Evolutionary conservation across 2,329 filamentous ascomycete genomes (phyloP), one percentile per base, ranked within the genome.

Genomic region (Ceratocystis cubensis): DNA sequence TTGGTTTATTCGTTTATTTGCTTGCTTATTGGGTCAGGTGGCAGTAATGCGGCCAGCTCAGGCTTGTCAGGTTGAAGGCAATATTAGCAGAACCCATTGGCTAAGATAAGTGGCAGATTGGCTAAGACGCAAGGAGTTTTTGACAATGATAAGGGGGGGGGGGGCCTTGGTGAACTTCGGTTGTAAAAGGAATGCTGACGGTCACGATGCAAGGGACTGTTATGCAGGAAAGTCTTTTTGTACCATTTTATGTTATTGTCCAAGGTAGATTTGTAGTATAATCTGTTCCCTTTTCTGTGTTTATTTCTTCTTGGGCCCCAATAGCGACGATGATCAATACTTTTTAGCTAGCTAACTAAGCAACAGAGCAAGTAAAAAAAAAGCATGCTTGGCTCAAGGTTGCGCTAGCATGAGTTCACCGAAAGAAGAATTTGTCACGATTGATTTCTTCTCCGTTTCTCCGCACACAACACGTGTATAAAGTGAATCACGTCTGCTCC

Each of bases 121-220:
- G 28, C 56, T 59, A 37, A 20, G 56, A 59, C 56, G 56, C 56
- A 59, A 59, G 56, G 56, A 37, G 56, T 59, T 30, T 56, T 59
- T 59, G 28, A 17, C 6, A 33, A 30, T 59, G 28, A 25, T 59
- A 33, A 37, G 33, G n/a, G 37, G n/a, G 22, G 20, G 20, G 33
- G n/a, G 37, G n/a, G 22, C 15, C 41, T 30, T 30, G 22, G 33
- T 48, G 41, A 41, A 45, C 41, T 30, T 46, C 41, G 22, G 41
- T 20, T 63, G 25, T 44, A 28, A 45, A 48, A 48, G 61, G 56
- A 59, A 37, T n/a, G 7, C 46, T 20, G 15, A 15, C 8, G 1
- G 56, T n/a, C 7, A 8, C 8, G 56, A 37, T 59, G 56, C 56
- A 59, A 59, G 56, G 56, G 56, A 20, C 25, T 59, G 15, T 30